Conservation (phyloP, 768 basidiomycete species). For the Paxillus ammoniavirescens region DNA sequence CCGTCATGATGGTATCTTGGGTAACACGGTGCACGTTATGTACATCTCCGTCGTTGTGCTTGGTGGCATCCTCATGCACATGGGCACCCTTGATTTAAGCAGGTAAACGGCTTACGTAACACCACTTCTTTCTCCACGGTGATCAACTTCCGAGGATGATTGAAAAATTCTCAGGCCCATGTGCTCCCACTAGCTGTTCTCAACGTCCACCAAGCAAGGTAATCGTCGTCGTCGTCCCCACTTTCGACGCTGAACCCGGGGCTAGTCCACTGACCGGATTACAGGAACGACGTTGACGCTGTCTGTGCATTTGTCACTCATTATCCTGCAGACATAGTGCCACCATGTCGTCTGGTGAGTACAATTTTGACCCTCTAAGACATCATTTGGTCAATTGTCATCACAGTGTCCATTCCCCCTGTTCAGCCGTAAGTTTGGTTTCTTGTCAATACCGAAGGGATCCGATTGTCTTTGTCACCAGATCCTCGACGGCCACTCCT, state of each 20-base stretch:
- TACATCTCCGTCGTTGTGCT: neutral
- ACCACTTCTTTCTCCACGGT: conserved; percentile 2
- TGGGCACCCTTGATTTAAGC: neutral
- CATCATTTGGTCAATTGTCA: neutral
- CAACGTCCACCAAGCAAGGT: conserved; percentile 8
- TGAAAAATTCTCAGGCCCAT: conserved; percentile 19
- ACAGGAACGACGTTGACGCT: neutral
- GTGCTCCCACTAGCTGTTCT: conserved; percentile 4
- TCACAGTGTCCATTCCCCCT: neutral
- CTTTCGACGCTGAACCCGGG: neutral
- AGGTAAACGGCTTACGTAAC: conserved; percentile 19
- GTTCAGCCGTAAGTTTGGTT: conserved; percentile 5
- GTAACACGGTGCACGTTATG: neutral
- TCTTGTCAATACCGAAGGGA: neutral
- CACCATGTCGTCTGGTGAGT: conserved; percentile 15
- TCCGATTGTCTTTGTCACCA: neutral
- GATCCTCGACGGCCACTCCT: neutral
- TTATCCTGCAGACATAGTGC: conserved; percentile 1
- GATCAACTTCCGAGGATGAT: neutral
- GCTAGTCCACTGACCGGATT: neutral
- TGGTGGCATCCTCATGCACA: conserved; percentile 5
- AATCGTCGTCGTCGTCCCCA: neutral
- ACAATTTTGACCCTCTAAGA: neutral
- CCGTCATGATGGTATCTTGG: too few species aligned
- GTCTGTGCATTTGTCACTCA: neutral